phyloP scores from a whole-genome alignment of 495 filamentous ascomycete species.

The Penicillium dipodomyicola region DNA sequence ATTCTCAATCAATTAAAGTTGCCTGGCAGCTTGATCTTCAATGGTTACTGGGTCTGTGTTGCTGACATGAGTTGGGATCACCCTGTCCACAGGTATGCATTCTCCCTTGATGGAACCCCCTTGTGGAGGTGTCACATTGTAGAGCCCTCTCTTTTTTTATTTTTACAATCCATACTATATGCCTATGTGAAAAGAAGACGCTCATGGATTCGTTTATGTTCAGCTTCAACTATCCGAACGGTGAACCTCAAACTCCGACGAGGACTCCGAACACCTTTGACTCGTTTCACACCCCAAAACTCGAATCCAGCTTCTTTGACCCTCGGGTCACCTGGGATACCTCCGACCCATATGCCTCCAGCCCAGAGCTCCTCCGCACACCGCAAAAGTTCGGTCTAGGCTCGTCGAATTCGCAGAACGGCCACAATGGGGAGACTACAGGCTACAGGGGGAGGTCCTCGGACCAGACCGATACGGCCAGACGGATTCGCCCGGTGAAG shows the following conservation, averaged over 20 bases:
- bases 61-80: constrained; percentile 74
- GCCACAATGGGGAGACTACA: constrained; percentile 33
- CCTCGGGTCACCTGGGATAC: constrained; percentile 53
- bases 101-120: constrained; percentile 11
- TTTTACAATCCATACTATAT: constrained; percentile 1
- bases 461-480: constrained; percentile 44
- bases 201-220: constrained; percentile 41
- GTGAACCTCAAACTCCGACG: constrained; percentile 74
- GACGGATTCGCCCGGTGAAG: constrained; percentile 39
- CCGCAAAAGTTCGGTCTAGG: constrained; percentile 44
- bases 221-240: constrained; percentile 76
- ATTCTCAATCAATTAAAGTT: constrained; percentile 35
- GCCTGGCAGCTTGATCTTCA: constrained; percentile 40
- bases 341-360: constrained; percentile 53
- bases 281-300: constrained; percentile 67
- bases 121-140: constrained; percentile 24
- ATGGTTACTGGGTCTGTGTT: constrained; percentile 46
- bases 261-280: constrained; percentile 67
- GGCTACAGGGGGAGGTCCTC: constrained; percentile 50
- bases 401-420: constrained; percentile 29
- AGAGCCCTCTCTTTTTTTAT: constrained; percentile 3
- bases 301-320: constrained; percentile 53
- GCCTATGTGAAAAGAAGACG: neutral
- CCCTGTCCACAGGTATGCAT: constrained; percentile 65
- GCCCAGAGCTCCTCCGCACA: constrained; percentile 52